Evolutionary conservation across 306 rosid species (phyloP), one percentile per base, ranked within the genome.

Genomic region (Quercus alba): DNA sequence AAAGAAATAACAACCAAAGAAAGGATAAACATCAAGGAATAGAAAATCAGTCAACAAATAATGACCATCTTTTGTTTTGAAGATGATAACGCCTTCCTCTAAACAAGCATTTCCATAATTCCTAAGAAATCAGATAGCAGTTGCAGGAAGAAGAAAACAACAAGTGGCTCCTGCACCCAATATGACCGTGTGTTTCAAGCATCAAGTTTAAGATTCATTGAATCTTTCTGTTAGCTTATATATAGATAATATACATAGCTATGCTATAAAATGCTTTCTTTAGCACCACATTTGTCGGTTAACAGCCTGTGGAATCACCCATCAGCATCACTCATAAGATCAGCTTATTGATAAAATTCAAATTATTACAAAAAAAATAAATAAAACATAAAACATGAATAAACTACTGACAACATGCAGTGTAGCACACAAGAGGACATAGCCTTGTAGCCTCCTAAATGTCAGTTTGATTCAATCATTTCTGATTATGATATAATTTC

Each of bases 261-360:
- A 15, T 41, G 15, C 28, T 21, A 28, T 46, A 23, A n/a, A 59
- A 30, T 46, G 52, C 15, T 49, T 30, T 64, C 26, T 26, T 31
- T 26, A 75, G 61, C 33, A 76, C 58, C 19, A 15, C 5, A 5
- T 75, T 28, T 66, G 26, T 28, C 54, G 56, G 73, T 54, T 64
- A 20, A 19, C 38, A 21, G 35, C 61, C 46, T 30, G 55, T 64
- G 64, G 26, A 54, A 63, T 30, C 44, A 26, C 20, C 33, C 14
- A 51, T 64, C 63, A 51, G 73, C 61, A 64, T 57, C 31, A 64
- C 30, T 31, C 73, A 63, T n/a, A 57, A 78, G 51, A 71, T 69
- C 51, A 46, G 54, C 77, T 56, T 13, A 72, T 13, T 49, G 49
- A 17, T 59, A 61, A 20, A 13, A 59, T 14, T 52, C n/a, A 67